phyloP scores from a whole-genome alignment of 345 rosid genomes.

The Trapa bicornis region DNA sequence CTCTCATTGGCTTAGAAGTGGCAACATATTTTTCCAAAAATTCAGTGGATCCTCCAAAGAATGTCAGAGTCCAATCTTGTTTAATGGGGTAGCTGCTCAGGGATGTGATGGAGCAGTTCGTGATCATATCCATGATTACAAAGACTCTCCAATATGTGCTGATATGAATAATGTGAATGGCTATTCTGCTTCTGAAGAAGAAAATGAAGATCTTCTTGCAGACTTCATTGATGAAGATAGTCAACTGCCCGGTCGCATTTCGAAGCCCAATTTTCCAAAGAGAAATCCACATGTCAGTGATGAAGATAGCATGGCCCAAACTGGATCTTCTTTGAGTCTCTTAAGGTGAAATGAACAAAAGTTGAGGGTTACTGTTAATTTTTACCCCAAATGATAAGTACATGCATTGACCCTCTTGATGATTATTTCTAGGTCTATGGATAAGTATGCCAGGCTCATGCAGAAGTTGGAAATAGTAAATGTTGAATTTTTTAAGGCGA shows the following conservation, averaged over 20 bases:
- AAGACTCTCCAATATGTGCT: slow-evolving; percentile 19
- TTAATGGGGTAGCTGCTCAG: slow-evolving; percentile 31
- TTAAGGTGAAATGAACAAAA: slow-evolving; percentile 42
- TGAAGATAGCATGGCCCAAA: slow-evolving; percentile 66
- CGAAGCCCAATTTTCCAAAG: slow-evolving; percentile 31
- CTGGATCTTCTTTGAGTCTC: slow-evolving; percentile 96
- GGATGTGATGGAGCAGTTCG: slow-evolving; percentile 30
- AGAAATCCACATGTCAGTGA: slow-evolving; percentile 33
- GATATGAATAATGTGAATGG: slow-evolving; percentile 39
- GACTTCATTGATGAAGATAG: slow-evolving; percentile 98
- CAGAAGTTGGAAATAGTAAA: slow-evolving; percentile 92
- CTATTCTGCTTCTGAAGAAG: slow-evolving; percentile 58
- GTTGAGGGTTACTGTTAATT: not conserved
- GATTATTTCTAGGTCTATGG: slow-evolving; percentile 66
- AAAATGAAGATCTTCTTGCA: slow-evolving; percentile 94
- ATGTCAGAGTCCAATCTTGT: slow-evolving; percentile 27
- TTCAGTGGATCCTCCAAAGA: slow-evolving; percentile 27
- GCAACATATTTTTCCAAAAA: slow-evolving; percentile 75
- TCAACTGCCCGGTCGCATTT: slow-evolving; percentile 91
- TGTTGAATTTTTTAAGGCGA: slow-evolving; percentile 89
- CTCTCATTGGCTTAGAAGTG: slow-evolving; percentile 64
- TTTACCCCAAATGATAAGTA: not conserved
- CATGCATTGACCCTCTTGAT: slow-evolving; percentile 2
- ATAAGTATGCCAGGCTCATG: slow-evolving; percentile 95
- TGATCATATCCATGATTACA: slow-evolving; percentile 28